Conservation (phyloP, 768 basidiomycete genomes). For the Tulasnella sp. region DNA sequence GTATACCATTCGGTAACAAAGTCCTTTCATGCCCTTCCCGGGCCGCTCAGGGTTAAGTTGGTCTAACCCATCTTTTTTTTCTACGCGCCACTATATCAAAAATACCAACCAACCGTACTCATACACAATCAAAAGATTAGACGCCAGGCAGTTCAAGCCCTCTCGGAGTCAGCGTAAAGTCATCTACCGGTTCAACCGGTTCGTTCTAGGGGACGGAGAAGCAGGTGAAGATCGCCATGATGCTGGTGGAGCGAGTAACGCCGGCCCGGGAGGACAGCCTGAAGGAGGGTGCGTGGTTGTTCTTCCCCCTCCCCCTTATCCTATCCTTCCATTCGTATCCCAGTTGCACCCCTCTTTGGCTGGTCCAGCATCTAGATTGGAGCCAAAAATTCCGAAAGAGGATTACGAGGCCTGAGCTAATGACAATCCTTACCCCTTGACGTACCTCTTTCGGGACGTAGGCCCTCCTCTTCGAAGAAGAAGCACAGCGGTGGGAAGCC, state of each 20-base stretch:
- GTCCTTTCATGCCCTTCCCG: conserved; percentile 39
- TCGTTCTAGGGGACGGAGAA: conserved; percentile 54
- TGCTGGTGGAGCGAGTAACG: neutral
- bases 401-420: neutral
- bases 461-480: neutral
- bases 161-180: conserved; percentile 77
- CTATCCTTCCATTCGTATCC: neutral
- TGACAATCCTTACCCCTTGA: neutral
- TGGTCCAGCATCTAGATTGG: neutral
- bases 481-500: too few relatives aligned
- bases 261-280: neutral
- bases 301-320: neutral
- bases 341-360: neutral
- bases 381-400: neutral
- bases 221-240: conserved; percentile 11
- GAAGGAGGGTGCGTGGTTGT: neutral
- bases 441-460: neutral
- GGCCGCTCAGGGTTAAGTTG: conserved; percentile 24
- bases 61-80: conserved; percentile 36
- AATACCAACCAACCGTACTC: neutral
- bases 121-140: conserved; percentile 67
- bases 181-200: conserved; percentile 77
- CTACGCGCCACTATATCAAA: neutral
- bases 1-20: conserved; percentile 82
- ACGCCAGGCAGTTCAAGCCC: conserved; percentile 65